phyloP scores from a whole-genome alignment of 495 filamentous ascomycete species.

The Talaromyces proteolyticus region DNA sequence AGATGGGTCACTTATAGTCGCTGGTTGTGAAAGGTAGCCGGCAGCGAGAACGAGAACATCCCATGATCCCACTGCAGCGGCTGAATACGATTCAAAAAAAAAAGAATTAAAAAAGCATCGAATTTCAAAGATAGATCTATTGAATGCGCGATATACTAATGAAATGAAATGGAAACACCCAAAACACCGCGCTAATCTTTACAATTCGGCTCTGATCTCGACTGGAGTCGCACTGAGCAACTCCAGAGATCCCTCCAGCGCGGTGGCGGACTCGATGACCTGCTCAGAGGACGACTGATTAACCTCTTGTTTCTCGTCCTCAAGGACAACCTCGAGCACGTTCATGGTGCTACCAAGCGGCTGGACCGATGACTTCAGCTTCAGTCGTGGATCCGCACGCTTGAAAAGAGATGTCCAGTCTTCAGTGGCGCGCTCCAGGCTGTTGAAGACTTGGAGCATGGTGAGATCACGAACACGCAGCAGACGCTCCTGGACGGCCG shows the following conservation, averaged over 20 bases:
- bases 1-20: constrained; percentile 13
- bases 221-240: too few relatives aligned
- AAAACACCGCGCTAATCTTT: too few relatives aligned
- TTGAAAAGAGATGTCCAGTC: constrained; percentile 19
- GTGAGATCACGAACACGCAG: constrained; percentile 26
- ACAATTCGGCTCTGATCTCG: too few relatives aligned
- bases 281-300: too few relatives aligned
- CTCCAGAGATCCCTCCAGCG: too few relatives aligned
- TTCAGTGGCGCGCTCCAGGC: constrained; percentile 28
- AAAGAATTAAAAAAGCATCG: too few relatives aligned
- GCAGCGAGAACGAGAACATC: constrained; percentile 28
- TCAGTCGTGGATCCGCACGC: not conserved
- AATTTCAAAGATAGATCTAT: too few relatives aligned
- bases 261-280: too few relatives aligned
- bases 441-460: constrained; percentile 34
- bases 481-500: constrained; percentile 16
- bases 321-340: constrained; percentile 10
- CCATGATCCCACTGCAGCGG: constrained; percentile 19
- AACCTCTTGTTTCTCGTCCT: too few relatives aligned
- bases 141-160: too few relatives aligned
- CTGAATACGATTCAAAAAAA: too few relatives aligned
- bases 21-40: constrained; percentile 17
- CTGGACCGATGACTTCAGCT: not conserved
- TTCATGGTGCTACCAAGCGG: constrained; percentile 2
- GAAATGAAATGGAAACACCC: too few relatives aligned